Percentiles rank a stretch among this genome's conserved stretches.
Conservation (phyloP, 2,329 filamentous ascomycete species). For the Grosmannia huntii region DNA sequence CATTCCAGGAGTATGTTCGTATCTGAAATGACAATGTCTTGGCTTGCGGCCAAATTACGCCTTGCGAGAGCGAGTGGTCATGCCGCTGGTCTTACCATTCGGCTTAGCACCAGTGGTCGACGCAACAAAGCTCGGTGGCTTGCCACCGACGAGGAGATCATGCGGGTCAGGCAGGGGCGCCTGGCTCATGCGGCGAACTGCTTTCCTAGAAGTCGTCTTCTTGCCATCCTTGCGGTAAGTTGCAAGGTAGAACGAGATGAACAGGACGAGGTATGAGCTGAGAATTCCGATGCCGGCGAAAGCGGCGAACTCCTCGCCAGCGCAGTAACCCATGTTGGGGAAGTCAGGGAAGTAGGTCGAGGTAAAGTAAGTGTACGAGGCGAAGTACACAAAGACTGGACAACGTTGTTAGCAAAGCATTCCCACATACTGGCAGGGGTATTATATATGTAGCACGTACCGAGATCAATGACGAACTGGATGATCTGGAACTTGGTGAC, state of each 20-base stretch:
- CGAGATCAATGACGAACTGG: slow-evolving; percentile 94
- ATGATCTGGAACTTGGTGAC: slow-evolving; percentile 95
- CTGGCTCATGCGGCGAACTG: slow-evolving; percentile 52
- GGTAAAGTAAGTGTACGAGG: slow-evolving; percentile 97
- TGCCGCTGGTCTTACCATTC: slow-evolving; percentile 33
- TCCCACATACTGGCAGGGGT: not conserved
- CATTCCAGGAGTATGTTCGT: not conserved
- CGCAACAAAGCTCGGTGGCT: slow-evolving; percentile 38
- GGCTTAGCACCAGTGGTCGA: slow-evolving; percentile 41
- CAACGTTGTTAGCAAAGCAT: not conserved
- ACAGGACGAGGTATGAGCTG: slow-evolving; percentile 89
- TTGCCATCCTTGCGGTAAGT: slow-evolving; percentile 87
- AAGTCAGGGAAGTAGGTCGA: slow-evolving; percentile 78
- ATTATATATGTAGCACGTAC: slow-evolving; percentile 38
- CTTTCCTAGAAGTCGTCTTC: slow-evolving; percentile 68
- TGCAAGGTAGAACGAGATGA: slow-evolving; percentile 97
- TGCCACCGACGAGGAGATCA: slow-evolving; percentile 44
- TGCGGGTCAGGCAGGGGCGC: slow-evolving; percentile 70
- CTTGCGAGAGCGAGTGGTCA: slow-evolving; percentile 55
- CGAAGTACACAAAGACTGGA: slow-evolving; percentile 91
- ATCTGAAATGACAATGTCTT: not conserved
- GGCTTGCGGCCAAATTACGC: slow-evolving; percentile 30
- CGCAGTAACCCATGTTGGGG: slow-evolving; percentile 75
- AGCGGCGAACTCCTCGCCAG: slow-evolving; percentile 92
- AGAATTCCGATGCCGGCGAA: slow-evolving; percentile 86